These are phyloP conservation scores for Globisporangium spiculum DNA, from an alignment of 352 stramenopile species.

Conservation along the genomic window DNA sequence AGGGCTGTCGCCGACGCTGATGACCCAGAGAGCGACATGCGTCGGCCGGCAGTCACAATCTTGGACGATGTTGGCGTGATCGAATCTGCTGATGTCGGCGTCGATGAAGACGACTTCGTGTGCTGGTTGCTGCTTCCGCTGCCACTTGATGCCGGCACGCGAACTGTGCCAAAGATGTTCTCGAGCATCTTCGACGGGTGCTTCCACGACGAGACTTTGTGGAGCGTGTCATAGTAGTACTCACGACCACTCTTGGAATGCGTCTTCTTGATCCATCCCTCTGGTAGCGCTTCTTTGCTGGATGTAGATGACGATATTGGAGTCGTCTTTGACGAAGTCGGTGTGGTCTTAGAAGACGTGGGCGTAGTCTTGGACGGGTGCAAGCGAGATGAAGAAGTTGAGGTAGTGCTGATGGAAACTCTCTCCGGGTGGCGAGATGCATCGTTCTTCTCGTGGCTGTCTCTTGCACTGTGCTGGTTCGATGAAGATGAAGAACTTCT, in stretches of 20 bases:
- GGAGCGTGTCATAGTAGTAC: conserved; percentile 75
- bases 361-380: conserved; percentile 8
- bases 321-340: conserved; percentile 15
- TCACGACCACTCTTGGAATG: conserved; percentile 69
- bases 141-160: conserved; percentile 5
- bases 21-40: conserved; percentile 28
- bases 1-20: conserved; percentile 33
- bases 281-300: conserved; percentile 50
- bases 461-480: conserved; percentile 25
- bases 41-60: conserved; percentile 14
- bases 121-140: conserved; percentile 14
- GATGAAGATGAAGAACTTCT: conserved; percentile 10
- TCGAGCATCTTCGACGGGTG: conserved; percentile 59
- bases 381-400: neutral
- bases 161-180: conserved; percentile 45
- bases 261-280: conserved; percentile 68
- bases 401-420: conserved; percentile 9
- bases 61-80: conserved; percentile 37
- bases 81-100: conserved; percentile 33
- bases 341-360: conserved; percentile 8
- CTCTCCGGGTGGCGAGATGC: conserved; percentile 30
- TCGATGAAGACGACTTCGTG: conserved; percentile 11
- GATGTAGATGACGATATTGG: conserved; percentile 21
- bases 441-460: conserved; percentile 35
- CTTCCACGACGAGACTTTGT: conserved; percentile 76